A percentile compares a stretch with the other conserved stretches of the same genome.
Conservation (phyloP, 1,284 basidiomycete genomes). For the Ceratobasidium sp. region DNA sequence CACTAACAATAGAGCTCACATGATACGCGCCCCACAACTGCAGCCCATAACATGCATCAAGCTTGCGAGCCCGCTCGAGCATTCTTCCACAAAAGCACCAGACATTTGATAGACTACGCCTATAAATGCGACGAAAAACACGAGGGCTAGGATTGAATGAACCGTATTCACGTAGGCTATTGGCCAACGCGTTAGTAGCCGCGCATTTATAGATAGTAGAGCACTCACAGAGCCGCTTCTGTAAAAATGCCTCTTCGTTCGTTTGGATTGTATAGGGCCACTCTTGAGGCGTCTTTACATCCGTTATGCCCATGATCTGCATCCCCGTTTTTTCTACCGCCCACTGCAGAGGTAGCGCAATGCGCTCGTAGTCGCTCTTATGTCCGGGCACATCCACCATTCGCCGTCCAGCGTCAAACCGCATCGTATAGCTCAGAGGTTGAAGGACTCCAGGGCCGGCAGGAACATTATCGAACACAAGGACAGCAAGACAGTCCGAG, state of each 20-base stretch:
- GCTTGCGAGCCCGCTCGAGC: constrained; percentile 67
- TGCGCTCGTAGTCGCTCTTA: constrained; percentile 72
- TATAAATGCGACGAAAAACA: constrained; percentile 61
- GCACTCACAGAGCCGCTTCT: constrained; percentile 39
- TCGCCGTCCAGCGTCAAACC: constrained; percentile 70
- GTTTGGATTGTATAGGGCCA: constrained; percentile 78
- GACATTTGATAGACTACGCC: constrained; percentile 78
- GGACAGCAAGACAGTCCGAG: constrained; percentile 75
- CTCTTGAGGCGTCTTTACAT: constrained; percentile 64
- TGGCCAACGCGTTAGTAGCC: constrained; percentile 31
- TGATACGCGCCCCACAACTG: constrained; percentile 69
- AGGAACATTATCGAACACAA: constrained; percentile 72
- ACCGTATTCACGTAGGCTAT: constrained; percentile 1
- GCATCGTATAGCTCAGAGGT: constrained; percentile 74
- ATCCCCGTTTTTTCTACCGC: constrained; percentile 80
- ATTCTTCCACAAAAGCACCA: constrained; percentile 70
- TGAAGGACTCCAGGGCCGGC: constrained; percentile 50
- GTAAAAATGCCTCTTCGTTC: constrained; percentile 63
- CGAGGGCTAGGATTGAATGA: constrained; percentile 58
- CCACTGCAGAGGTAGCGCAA: constrained; percentile 80
- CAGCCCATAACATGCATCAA: constrained; percentile 82
- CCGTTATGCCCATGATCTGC: constrained; percentile 66
- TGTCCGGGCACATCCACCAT: constrained; percentile 73
- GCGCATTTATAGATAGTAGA: constrained; percentile 35
- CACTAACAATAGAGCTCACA: constrained; percentile 55